Evolutionary conservation across 768 basidiomycete genomes (phyloP), one percentile per base, ranked within the genome.

Genomic region (Hericium coralloides): DNA sequence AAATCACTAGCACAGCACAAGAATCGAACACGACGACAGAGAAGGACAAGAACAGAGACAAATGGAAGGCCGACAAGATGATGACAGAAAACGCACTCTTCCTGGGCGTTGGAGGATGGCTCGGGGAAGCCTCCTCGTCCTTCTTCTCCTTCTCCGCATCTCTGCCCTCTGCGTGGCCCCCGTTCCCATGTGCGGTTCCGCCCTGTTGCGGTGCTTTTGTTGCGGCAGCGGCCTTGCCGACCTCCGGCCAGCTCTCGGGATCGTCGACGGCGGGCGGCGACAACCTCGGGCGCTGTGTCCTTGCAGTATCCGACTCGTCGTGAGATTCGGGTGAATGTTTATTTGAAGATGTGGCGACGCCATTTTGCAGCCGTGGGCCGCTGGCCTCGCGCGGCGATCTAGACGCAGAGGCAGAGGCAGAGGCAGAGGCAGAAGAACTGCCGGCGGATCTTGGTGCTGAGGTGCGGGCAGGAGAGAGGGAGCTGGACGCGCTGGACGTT

Each of bases 231-330:
- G 55, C 51, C 59, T 73, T 76, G 20, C 77, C 74, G 23, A 73
- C 74, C 58, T 74, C 78, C 39, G 76, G 81, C 78, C 78, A 77
- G 57, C 64, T 69, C 23, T 74, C 73, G 1, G 66, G 39, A 60
- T 77, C 74, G 49, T 69, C 66, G 38, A 68, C 62, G 7, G 68
- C 59, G 17, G 69, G 68, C 15, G 66, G 64, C 26, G 65, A 51
- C 20, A 58, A 45, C 9, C 43, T n/a, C 17, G 17, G 20, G 26
- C 10, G 22, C 22, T 50, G 49, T 25, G 26, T 38, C 68, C 63
- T 69, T 17, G 80, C 72, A 53, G 80, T 67, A 58, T 79, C 76
- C 2, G 79, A 71, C 67, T 82, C 76, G 41, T 74, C 69, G 20
- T 66, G 58, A 23, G 60, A 49, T 14, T 20, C 50, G 22, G 57